Evolutionary conservation across 306 rosid genomes (phyloP).

Genomic region (Carpinus fangiana): DNA sequence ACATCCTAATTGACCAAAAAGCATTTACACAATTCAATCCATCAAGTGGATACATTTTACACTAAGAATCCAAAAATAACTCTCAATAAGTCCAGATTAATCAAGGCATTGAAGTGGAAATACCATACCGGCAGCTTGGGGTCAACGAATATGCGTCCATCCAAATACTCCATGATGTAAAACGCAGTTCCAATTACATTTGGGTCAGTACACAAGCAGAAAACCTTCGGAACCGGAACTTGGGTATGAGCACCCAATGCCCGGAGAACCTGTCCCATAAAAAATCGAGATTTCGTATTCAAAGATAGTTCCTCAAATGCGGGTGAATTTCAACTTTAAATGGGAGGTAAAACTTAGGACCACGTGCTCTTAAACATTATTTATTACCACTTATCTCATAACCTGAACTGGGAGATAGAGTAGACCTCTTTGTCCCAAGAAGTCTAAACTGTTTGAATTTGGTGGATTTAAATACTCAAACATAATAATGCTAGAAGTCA

Average conservation of each 20-base stretch:
- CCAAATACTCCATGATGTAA: slow-evolving; percentile 92
- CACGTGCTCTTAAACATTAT: no score
- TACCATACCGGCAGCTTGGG: slow-evolving; percentile 68
- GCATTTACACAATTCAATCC: slow-evolving; percentile 25
- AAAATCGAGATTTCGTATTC: background rate
- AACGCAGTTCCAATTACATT: slow-evolving; percentile 77
- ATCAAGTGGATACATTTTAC: slow-evolving; percentile 8
- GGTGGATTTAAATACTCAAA: no score
- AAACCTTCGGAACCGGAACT: slow-evolving; percentile 85
- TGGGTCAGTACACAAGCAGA: slow-evolving; percentile 80
- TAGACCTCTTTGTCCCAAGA: no score
- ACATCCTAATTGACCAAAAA: slow-evolving; percentile 53
- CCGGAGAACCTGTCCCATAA: slow-evolving; percentile 62
- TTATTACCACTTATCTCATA: no score
- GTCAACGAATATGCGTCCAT: slow-evolving; percentile 82
- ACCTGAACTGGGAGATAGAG: no score
- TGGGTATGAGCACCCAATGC: slow-evolving; percentile 67
- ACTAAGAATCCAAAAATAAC: background rate
- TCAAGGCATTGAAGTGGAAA: slow-evolving; percentile 9
- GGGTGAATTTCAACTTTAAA: no score
- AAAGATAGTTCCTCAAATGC: background rate
- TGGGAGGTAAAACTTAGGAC: no score
- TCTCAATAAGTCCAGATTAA: background rate
- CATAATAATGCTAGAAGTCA: no score
- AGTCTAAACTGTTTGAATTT: no score